Conservation (phyloP, 768 basidiomycete species). For the Psilocybe cubensis region DNA sequence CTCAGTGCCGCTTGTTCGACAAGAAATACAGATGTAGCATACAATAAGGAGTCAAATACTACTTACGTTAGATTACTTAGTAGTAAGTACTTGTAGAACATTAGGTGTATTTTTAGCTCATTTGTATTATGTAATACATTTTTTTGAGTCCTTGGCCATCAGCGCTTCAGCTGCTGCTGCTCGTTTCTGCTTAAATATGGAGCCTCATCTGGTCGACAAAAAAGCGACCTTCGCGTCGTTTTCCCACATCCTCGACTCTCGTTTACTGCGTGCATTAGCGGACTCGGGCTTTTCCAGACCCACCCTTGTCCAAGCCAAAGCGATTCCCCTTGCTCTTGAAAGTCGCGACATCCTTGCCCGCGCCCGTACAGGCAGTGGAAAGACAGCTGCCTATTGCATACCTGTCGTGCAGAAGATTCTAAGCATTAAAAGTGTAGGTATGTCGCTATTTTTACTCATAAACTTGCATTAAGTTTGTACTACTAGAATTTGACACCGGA, state of each 20-base stretch:
- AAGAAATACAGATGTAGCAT: slow-evolving; percentile 26
- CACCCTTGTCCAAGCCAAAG: slow-evolving; percentile 89
- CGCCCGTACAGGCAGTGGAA: slow-evolving; percentile 95
- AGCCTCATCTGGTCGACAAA: slow-evolving; percentile 48
- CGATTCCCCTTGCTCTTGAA: slow-evolving; percentile 91
- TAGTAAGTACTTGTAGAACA: slow-evolving; percentile 11
- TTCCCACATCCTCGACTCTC: slow-evolving; percentile 79
- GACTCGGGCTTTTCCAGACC: slow-evolving; percentile 90
- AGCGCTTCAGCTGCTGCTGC: neutral
- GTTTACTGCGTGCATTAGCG: slow-evolving; percentile 87
- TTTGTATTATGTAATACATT: slow-evolving; percentile 23
- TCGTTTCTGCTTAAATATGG: slow-evolving; percentile 39
- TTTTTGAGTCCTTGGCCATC: slow-evolving; percentile 14
- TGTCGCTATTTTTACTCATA: slow-evolving; percentile 11
- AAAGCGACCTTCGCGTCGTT: slow-evolving; percentile 61
- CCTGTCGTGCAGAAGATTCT: slow-evolving; percentile 91
- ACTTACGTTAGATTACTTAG: too few species aligned
- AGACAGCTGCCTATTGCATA: slow-evolving; percentile 95
- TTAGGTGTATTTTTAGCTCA: slow-evolving; percentile 25
- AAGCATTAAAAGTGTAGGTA: slow-evolving; percentile 74
- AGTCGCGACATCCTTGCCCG: slow-evolving; percentile 90
- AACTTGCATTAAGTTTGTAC: slow-evolving; percentile 8
- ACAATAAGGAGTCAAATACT: slow-evolving; percentile 23
- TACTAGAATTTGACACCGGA: slow-evolving; percentile 39
- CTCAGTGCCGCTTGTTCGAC: slow-evolving; percentile 26